Evolutionary conservation across 441 rosid species (phyloP).

Genomic region (Geranium incanum): DNA sequence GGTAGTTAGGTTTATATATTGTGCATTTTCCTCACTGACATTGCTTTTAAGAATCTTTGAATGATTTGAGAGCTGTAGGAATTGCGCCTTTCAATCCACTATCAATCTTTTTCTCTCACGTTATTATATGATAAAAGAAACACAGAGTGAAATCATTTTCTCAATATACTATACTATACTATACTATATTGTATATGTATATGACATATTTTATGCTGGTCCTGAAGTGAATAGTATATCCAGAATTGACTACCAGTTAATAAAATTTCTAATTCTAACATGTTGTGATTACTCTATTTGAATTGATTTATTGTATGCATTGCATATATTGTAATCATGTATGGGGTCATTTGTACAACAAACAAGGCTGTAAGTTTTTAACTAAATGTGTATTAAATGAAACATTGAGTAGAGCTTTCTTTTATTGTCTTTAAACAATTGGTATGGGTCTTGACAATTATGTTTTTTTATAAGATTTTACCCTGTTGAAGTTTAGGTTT

Average conservation of each 20-base stretch:
- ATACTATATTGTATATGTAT: neutral
- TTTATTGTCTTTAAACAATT: neutral
- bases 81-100: neutral
- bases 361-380: neutral
- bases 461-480: neutral
- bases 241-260: neutral
- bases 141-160: neutral
- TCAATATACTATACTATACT: conserved; percentile 1
- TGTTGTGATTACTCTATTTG: neutral
- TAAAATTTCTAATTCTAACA: neutral
- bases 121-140: neutral
- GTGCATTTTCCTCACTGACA: neutral
- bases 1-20: neutral
- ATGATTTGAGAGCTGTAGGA: neutral
- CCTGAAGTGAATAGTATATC: neutral
- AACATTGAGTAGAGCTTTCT: neutral
- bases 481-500: neutral
- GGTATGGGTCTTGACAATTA: neutral
- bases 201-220: neutral
- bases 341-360: neutral
- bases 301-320: neutral
- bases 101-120: neutral
- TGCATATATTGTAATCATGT: neutral
- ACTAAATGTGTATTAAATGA: neutral
- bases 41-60: neutral